These are phyloP conservation scores for Rhododendron simsii DNA, from an alignment of 148 eudicot species.

Conservation along the genomic window DNA sequence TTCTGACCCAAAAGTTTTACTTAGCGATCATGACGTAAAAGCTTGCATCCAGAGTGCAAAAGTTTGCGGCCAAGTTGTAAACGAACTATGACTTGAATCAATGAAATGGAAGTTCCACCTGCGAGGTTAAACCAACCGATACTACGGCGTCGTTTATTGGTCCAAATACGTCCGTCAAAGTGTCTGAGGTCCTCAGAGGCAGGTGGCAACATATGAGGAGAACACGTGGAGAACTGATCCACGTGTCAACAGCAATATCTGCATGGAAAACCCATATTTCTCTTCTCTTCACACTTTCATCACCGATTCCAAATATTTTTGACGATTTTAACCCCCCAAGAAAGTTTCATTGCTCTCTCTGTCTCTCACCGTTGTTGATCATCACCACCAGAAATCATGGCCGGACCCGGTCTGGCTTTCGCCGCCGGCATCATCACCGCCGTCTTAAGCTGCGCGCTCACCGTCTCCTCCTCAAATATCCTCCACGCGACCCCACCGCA, in stretches of 20 bases:
- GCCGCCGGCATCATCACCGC: conserved; percentile 3
- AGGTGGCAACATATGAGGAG: not conserved
- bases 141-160: too few species aligned
- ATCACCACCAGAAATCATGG: conserved; percentile 10
- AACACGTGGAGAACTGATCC: not conserved
- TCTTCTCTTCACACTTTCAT: not conserved
- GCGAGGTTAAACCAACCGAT: too few species aligned
- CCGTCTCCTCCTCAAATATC: not conserved
- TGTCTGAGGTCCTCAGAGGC: not conserved
- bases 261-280: not conserved
- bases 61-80: too few species aligned
- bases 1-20: too few species aligned
- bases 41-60: too few species aligned
- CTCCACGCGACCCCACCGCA: not conserved
- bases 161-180: too few species aligned
- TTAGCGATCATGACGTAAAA: too few species aligned
- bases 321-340: not conserved
- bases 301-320: not conserved
- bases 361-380: not conserved
- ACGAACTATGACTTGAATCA: too few species aligned
- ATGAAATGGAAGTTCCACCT: too few species aligned
- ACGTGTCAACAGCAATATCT: not conserved
- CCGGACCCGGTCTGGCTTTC: conserved; percentile 14
- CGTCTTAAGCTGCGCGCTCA: conserved; percentile 26
- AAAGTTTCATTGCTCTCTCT: not conserved